Evolutionary conservation across 495 filamentous ascomycete genomes (phyloP), one percentile per base, ranked within the genome.

Genomic region (Penicillium flavigenum): DNA sequence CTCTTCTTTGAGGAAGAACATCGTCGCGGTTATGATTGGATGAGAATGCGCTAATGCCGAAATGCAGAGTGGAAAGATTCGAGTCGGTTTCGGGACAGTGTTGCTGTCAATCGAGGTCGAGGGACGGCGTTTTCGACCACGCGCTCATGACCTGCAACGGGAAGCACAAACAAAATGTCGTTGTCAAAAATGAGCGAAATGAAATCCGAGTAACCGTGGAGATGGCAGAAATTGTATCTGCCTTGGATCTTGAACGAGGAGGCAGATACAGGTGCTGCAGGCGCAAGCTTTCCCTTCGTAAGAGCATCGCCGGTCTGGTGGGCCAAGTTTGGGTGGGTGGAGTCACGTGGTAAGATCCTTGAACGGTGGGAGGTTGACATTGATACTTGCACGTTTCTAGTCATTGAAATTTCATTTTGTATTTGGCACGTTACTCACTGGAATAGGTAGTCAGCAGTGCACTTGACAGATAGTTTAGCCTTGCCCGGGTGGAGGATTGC

Each of bases 1-100:
- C 69, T 98, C 87, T 61, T 95, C 89, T 74, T 96, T 88, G 65
- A 98, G 88, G 79, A 98, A 98, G 72, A 97, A 98, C 94, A 98
- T 98, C 2, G 43, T 63, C 47, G 51, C 55, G 63, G 51, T 49
- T 27, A 29, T 52, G 19, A 4, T 52, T 42, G 20, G 41, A n/a
- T 14, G n/a, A 27, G 36, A 47, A 38, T 49, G 42, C 41, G 57
- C 42, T 43, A 24, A 27, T 43, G 16, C 36, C 48, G 29, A 24
- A 12, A 9, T 44, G 22, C 20, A 14, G 24, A 12, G 10, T 49
- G 22, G 2, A 46, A 50, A 11, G 29, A 38, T 36, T 14, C 43
- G 5, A 29, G 29, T 60, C n/a, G 39, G 36, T 52, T 31, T 45
- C 38, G 32, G 32, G 22, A 17, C 36, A 45, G 27, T 27, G 53